phyloP scores from a whole-genome alignment of 2,329 filamentous ascomycete genomes.

The Xylaria sp. region DNA sequence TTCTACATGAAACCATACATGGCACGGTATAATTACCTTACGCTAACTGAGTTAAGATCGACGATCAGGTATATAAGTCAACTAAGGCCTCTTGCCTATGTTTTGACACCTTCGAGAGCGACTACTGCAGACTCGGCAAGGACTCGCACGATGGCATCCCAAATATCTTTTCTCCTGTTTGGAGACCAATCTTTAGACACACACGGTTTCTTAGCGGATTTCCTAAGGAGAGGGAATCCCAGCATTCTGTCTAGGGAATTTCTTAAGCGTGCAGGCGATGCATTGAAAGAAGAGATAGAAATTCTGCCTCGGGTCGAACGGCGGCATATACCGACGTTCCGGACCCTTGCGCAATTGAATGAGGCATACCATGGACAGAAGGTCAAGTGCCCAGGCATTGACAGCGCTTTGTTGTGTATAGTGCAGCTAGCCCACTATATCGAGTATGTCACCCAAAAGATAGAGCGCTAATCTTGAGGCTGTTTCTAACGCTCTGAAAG shows the following conservation, averaged over 20 bases:
- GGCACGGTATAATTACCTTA: slow-evolving; percentile 38
- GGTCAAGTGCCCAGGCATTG: slow-evolving; percentile 65
- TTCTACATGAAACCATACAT: slow-evolving; percentile 33
- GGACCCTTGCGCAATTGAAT: slow-evolving; percentile 67
- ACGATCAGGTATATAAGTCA: slow-evolving; percentile 40
- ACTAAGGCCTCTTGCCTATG: slow-evolving; percentile 27
- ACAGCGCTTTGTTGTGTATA: slow-evolving; percentile 68
- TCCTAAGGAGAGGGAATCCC: slow-evolving; percentile 52
- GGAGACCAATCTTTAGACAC: slow-evolving; percentile 75
- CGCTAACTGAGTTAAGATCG: slow-evolving; percentile 25
- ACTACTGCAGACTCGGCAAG: slow-evolving; percentile 16
- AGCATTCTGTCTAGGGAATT: slow-evolving; percentile 65
- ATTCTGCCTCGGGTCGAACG: slow-evolving; percentile 62
- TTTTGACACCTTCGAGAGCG: slow-evolving; percentile 32
- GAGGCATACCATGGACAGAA: slow-evolving; percentile 65
- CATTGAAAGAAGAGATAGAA: slow-evolving; percentile 65
- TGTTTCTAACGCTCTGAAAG: slow-evolving; percentile 46
- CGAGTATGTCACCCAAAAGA: slow-evolving; percentile 60
- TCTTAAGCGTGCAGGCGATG: slow-evolving; percentile 62
- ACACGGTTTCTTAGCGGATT: slow-evolving; percentile 64
- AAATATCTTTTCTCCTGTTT: slow-evolving; percentile 66
- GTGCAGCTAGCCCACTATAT: slow-evolving; percentile 73
- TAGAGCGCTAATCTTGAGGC: neutral
- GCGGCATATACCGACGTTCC: slow-evolving; percentile 64
- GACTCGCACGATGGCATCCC: slow-evolving; percentile 50